A percentile compares a stretch with the other conserved stretches of the same genome.
phyloP scores from a whole-genome alignment of 2,329 filamentous ascomycete genomes.

The Beauveria asiatica region DNA sequence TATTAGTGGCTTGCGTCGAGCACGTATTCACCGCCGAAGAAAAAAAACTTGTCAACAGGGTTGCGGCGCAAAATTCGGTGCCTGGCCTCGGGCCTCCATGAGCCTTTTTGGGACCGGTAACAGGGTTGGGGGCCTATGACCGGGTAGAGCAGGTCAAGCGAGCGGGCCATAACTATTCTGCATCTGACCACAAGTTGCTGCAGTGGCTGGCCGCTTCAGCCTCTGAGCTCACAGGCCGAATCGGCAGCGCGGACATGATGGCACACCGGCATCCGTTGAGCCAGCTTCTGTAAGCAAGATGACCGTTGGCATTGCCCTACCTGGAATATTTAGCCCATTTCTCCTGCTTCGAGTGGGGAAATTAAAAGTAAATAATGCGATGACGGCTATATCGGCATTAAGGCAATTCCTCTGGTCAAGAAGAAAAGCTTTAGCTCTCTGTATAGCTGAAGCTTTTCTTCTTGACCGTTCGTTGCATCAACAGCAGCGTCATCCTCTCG shows the following conservation, averaged over 20 bases:
- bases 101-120: not conserved
- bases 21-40: not conserved
- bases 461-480: not conserved
- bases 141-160: not conserved
- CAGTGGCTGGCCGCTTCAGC: not conserved
- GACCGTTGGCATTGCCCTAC: not conserved
- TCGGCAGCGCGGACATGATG: not conserved
- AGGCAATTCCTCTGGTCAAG: not conserved
- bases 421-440: too few species aligned
- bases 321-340: not conserved
- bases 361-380: not conserved
- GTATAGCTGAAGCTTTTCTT: not conserved
- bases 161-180: not conserved
- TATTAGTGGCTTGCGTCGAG: not conserved
- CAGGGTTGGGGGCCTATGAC: not conserved
- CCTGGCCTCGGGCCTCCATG: not conserved
- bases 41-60: not conserved
- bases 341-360: not conserved
- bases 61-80: not conserved
- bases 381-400: not conserved
- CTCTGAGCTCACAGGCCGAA: not conserved
- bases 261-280: not conserved
- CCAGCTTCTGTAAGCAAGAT: too few species aligned
- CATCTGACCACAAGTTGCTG: not conserved
- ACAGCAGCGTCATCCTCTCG: not conserved